Percentiles rank a stretch among this genome's conserved stretches.
Conservation (phyloP, 148 eudicot species). For the Agrostemma githago region DNA sequence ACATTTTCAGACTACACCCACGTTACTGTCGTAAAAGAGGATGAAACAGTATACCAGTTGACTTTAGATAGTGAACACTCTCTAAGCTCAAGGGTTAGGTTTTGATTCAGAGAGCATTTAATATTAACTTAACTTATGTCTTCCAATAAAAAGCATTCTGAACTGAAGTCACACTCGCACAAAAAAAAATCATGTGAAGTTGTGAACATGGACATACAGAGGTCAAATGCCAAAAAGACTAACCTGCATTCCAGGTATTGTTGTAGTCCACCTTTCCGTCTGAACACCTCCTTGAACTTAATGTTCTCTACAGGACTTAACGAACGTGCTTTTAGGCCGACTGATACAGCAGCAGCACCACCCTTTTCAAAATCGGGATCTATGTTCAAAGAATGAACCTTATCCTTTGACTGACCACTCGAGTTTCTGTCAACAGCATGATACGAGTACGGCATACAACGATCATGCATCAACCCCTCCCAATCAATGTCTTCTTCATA, state of each 20-base stretch:
- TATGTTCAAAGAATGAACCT: slow-evolving; percentile 28
- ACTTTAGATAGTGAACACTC: neutral
- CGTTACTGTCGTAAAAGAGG: neutral
- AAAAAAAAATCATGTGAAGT: neutral
- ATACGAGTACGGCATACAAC: slow-evolving; percentile 35
- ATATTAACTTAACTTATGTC: neutral
- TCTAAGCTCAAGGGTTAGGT: neutral
- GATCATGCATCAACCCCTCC: slow-evolving; percentile 58
- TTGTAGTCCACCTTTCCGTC: slow-evolving; percentile 83
- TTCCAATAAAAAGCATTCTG: neutral
- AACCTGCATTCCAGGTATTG: slow-evolving; percentile 92
- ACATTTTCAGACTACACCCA: neutral
- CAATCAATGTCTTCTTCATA: slow-evolving; percentile 92
- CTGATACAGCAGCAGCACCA: slow-evolving; percentile 73
- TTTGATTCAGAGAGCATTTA: neutral
- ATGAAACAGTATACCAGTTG: neutral
- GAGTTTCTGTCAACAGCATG: slow-evolving; percentile 38
- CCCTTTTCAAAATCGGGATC: slow-evolving; percentile 48
- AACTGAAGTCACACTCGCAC: neutral
- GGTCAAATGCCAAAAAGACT: slow-evolving; percentile 25
- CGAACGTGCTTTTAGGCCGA: slow-evolving; percentile 77
- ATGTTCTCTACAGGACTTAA: slow-evolving; percentile 78
- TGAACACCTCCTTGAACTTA: slow-evolving; percentile 81
- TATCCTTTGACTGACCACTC: slow-evolving; percentile 36
- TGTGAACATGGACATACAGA: neutral